A percentile compares a stretch with the other conserved stretches of the same genome.
These are phyloP conservation scores for Pichia sp. DNA, from an alignment of 1,139 yeast species.

Conservation along the genomic window DNA sequence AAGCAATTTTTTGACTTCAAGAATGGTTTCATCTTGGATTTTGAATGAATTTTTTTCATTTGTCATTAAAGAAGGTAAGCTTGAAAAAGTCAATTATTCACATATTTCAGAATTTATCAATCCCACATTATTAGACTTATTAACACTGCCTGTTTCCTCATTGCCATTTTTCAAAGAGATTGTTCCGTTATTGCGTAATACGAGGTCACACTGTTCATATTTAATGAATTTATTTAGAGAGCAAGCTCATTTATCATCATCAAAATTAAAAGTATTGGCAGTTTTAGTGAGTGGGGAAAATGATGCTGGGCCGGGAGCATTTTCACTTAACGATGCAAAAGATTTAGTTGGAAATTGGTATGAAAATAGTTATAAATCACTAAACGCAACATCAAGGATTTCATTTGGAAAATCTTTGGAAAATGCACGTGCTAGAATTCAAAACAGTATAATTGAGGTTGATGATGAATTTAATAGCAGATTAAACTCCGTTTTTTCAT, in stretches of 20 bases:
- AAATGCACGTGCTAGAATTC: constrained; percentile 68
- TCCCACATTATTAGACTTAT: constrained; percentile 8
- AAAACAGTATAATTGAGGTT: constrained; percentile 66
- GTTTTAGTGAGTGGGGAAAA: constrained; percentile 90
- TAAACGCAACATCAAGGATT: constrained; percentile 68
- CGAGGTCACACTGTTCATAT: constrained; percentile 83
- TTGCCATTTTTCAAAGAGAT: constrained; percentile 71
- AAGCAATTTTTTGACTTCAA: constrained; percentile 75
- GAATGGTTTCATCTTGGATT: constrained; percentile 62
- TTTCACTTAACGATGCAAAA: constrained; percentile 73
- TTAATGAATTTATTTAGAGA: constrained; percentile 72
- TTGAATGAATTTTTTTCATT: constrained; percentile 65
- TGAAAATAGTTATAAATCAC: constrained; percentile 53
- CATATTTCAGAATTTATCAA: constrained; percentile 9
- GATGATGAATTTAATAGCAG: constrained; percentile 48
- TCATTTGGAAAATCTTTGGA: constrained; percentile 68
- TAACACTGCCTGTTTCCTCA: constrained; percentile 27
- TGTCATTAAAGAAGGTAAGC: constrained; percentile 21
- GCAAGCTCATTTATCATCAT: constrained; percentile 66
- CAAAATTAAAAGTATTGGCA: constrained; percentile 77
- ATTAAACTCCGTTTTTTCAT: constrained; percentile 59
- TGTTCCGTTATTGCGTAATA: constrained; percentile 78
- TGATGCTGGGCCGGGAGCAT: constrained; percentile 94
- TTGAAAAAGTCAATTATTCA: constrained; percentile 21
- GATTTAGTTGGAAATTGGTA: constrained; percentile 60